Base-by-base conservation (phyloP, 2,329 filamentous ascomycete genomes). In the Pseudogymnoascus destructans region DNA sequence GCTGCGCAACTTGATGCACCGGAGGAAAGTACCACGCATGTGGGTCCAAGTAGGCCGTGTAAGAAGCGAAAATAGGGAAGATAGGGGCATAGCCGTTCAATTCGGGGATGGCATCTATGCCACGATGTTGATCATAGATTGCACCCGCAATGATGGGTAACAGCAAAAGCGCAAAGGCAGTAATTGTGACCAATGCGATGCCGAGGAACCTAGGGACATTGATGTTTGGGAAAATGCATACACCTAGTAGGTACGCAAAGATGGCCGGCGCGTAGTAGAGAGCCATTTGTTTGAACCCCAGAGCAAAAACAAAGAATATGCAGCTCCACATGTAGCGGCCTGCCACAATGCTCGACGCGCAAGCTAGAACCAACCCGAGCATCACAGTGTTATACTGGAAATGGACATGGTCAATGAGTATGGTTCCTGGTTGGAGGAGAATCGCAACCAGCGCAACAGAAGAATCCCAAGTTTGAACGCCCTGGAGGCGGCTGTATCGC, bases 231-330 rank as follows among this genome's bases (percentile, higher is more conserved):
- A 84, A 85, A n/a, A 95, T 66, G 68, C 91, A 96, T 67, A 85
- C 83, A 7, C 92, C 93, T 0, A 97, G 76, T 1, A 98, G 82
- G 68, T 91, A 98, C 30, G 89, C 86, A 70, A 97, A 97, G 59
- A 97, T 85, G 17, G 86, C 85, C 11, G 95, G 91, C 2, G 95
- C 90, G 71, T 96, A 98, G 74, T 97, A 98, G 13, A 98, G 78
- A 0, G 92, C 92, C 95, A 98, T 98, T 72, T 98, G 93, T 76
- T 98, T 98, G 77, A 97, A 98, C 5, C 89, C 89, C n/a, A 98
- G 76, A 2, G 92, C 88, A 13, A 81, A 82, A 5, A 98, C 93
- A 66, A 98, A 98, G 74, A 95, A 95, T 60, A 95, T 81, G 62
- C 89, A 90, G 23, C 88, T 82, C 90, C 92, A 96, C 61, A 95